Evolutionary conservation across 2,329 filamentous ascomycete genomes (phyloP).

Genomic region (Chrysosporium keratinophilum): DNA sequence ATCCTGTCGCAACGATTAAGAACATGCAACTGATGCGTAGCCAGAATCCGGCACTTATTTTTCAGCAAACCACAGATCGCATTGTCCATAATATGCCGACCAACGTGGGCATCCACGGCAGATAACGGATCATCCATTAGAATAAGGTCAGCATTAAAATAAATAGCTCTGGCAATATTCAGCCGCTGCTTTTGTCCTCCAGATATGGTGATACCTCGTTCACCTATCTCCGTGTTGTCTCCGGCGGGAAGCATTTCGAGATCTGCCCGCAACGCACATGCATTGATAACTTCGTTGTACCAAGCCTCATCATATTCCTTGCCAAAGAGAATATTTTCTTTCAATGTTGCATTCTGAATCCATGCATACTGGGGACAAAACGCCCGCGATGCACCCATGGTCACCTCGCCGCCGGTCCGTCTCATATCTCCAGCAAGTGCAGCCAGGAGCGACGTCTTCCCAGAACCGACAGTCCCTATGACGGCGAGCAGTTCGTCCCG

Average conservation of each 20-base stretch:
- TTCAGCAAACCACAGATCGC: slow-evolving; percentile 82
- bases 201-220: slow-evolving; percentile 88
- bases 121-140: slow-evolving; percentile 56
- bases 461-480: slow-evolving; percentile 53
- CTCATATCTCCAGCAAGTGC: slow-evolving; percentile 92
- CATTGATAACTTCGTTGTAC: slow-evolving; percentile 75
- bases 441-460: slow-evolving; percentile 80
- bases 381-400: slow-evolving; percentile 66
- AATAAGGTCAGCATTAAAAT: slow-evolving; percentile 53
- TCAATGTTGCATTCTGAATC: slow-evolving; percentile 86
- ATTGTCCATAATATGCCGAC: slow-evolving; percentile 73
- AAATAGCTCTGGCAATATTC: slow-evolving; percentile 76
- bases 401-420: slow-evolving; percentile 61
- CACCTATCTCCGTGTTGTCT: slow-evolving; percentile 85
- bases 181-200: slow-evolving; percentile 91
- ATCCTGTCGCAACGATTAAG: slow-evolving; percentile 83
- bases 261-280: slow-evolving; percentile 75
- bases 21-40: slow-evolving; percentile 91
- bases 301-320: slow-evolving; percentile 63
- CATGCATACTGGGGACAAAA: slow-evolving; percentile 96
- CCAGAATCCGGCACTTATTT: slow-evolving; percentile 80
- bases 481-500: slow-evolving; percentile 33
- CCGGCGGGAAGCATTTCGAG: slow-evolving; percentile 86
- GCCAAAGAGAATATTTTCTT: slow-evolving; percentile 84
- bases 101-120: slow-evolving; percentile 47